These are phyloP conservation scores for Cladophialophora psammophila DNA, from an alignment of 2,329 filamentous ascomycete genomes.

Conservation along the genomic window DNA sequence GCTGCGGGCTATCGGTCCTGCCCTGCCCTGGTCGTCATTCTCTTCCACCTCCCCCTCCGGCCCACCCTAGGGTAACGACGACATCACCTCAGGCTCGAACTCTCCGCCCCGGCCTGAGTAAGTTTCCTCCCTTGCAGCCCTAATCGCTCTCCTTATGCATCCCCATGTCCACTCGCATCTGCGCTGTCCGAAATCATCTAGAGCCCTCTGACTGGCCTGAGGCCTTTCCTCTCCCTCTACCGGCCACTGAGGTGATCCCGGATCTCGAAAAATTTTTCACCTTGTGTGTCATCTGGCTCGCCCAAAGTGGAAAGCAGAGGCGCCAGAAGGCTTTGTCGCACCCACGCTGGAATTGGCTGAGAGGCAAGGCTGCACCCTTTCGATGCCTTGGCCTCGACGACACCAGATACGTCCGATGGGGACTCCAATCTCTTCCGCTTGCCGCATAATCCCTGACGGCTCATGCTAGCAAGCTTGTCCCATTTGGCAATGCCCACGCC, in stretches of 20 bases:
- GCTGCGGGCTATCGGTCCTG: slow-evolving; percentile 25
- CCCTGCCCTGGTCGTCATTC: slow-evolving; percentile 8
- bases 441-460: slow-evolving; percentile 30
- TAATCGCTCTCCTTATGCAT: slow-evolving; percentile 21
- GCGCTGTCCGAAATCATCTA: slow-evolving; percentile 19
- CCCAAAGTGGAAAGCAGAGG: slow-evolving; percentile 32
- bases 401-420: slow-evolving; percentile 27
- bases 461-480: slow-evolving; percentile 23
- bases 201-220: slow-evolving; percentile 26
- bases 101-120: slow-evolving; percentile 14
- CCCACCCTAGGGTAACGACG: slow-evolving; percentile 19
- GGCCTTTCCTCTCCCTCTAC: slow-evolving; percentile 15
- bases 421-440: slow-evolving; percentile 36
- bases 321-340: slow-evolving; percentile 26
- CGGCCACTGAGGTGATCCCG: slow-evolving; percentile 22
- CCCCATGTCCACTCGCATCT: slow-evolving; percentile 25
- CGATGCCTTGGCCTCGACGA: slow-evolving; percentile 30
- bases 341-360: slow-evolving; percentile 12
- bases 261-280: slow-evolving; percentile 35
- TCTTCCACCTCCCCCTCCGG: background rate
- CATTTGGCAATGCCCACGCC: slow-evolving; percentile 27
- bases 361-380: slow-evolving; percentile 36
- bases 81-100: slow-evolving; percentile 11
- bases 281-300: slow-evolving; percentile 31
- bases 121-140: slow-evolving; percentile 18